phyloP scores from a whole-genome alignment of 768 basidiomycete species.

The Omphalotus guepiniiformis region DNA sequence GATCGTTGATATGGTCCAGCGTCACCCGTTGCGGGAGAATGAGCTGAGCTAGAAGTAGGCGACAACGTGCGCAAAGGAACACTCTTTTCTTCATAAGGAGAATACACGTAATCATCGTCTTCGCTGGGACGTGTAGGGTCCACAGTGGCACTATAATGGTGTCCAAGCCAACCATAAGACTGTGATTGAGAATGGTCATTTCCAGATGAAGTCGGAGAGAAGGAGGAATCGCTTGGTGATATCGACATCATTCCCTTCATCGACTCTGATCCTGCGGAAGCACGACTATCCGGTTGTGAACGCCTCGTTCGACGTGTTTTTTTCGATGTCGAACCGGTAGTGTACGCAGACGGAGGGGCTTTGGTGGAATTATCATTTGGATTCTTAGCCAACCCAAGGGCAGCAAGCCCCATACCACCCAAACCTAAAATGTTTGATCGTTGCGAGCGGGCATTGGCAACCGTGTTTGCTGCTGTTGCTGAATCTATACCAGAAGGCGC shows the following conservation, averaged over 20 bases:
- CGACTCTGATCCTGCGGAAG: slow-evolving; percentile 1
- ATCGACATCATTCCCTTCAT: slow-evolving; percentile 1
- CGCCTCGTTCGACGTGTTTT: not conserved
- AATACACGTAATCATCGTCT: slow-evolving; percentile 1
- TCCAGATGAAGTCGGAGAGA: slow-evolving; percentile 2
- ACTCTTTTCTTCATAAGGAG: not conserved
- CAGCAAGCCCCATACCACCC: slow-evolving; percentile 7
- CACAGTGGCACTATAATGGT: not conserved
- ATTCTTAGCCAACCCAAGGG: slow-evolving; percentile 3
- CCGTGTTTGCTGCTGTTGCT: not conserved
- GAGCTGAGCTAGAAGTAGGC: slow-evolving; percentile 1
- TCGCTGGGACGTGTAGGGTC: not conserved
- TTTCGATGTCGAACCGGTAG: slow-evolving; percentile 1
- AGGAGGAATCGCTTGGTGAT: not conserved
- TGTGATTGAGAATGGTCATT: not conserved
- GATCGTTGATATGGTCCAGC: too few relatives aligned
- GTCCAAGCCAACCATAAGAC: not conserved
- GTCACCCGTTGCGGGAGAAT: too few relatives aligned
- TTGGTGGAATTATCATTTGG: too few relatives aligned
- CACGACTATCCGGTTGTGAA: not conserved
- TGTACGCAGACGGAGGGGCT: not conserved
- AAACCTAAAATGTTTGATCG: slow-evolving; percentile 1
- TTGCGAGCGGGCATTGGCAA: slow-evolving; percentile 1
- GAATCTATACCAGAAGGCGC: not conserved
- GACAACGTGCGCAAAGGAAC: slow-evolving; percentile 6